Base-by-base conservation (phyloP, 2,329 filamentous ascomycete genomes). In the Fusarium guadeloupense region DNA sequence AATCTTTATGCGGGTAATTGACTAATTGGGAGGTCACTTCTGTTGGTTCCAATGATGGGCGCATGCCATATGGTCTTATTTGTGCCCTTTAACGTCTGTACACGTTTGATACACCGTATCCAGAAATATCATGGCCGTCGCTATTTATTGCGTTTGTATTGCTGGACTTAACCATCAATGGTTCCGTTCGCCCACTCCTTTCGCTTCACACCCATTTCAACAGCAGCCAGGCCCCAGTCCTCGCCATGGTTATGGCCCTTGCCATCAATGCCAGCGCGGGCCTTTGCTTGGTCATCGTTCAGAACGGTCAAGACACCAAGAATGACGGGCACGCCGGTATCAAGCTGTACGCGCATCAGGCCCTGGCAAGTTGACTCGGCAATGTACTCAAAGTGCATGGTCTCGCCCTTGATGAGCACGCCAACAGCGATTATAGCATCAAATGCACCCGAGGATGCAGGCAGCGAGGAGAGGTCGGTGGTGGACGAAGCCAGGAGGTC, bases 361-460 rank as follows among this genome's bases (percentile, higher is more conserved):
- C 92, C 95, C 60, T 97, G 92, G 54, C 88, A 92, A 7, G 96
- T 93, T 34, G 92, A 87, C 64, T 98, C 95, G 35, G 93, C 85
- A 70, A 99, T 99, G 80, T 99, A 98, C 79, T 99, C 95, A 72
- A 99, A 99, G 79, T 99, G 95, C 93, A 97, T 97, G 7, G 95
- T 98, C 78, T 96, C 91, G 75, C 95, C 95, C 82, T 99, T 99
- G 80, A 99, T 97, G 59, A 99, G 86, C 52, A 97, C 93, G 51
- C 95, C 95, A 67, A 99, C 91, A 47, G 95, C 93, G 66, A 99
- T 93, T 63, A 99, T 88, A 61, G 95, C 95, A 74, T 98, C 94
- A 71, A 98, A 98, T 17, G 92, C 86, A 51, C 81, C 78, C 54
- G 84, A 78, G n/a, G 67, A 57, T 19, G 68, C 71, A 17, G 81